Evolutionary conservation across 78 protist genomes (phyloP).

Genomic region (Goniomonas avonlea): DNA sequence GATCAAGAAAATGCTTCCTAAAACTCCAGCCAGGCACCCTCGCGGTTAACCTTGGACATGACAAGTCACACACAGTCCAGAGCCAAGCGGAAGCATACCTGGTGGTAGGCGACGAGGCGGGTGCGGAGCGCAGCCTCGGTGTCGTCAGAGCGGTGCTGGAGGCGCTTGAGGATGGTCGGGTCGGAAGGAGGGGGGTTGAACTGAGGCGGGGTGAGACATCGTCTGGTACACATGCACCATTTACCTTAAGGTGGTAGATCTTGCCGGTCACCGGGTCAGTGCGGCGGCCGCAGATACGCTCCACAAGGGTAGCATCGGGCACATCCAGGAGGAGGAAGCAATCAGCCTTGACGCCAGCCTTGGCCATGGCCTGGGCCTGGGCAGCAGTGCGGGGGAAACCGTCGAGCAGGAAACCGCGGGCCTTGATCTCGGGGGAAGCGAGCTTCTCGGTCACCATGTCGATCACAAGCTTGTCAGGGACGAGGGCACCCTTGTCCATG

Average conservation of each 20-base stretch:
- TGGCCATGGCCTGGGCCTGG: slow-evolving; percentile 37
- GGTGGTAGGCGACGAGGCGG: slow-evolving; percentile 39
- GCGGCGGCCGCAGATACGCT: slow-evolving; percentile 48
- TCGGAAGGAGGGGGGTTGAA: slow-evolving; percentile 22
- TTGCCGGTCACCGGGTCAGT: slow-evolving; percentile 50
- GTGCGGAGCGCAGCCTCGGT: slow-evolving; percentile 22
- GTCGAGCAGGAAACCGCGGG: not conserved
- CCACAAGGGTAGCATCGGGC: slow-evolving; percentile 30
- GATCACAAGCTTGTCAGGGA: slow-evolving; percentile 46
- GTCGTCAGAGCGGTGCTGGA: slow-evolving; percentile 52
- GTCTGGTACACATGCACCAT: no score
- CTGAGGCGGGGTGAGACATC: no score
- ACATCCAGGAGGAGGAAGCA: slow-evolving; percentile 42
- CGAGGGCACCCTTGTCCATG: slow-evolving; percentile 39
- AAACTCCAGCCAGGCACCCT: no score
- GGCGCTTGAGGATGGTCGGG: slow-evolving; percentile 11
- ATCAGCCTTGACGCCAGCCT: slow-evolving; percentile 24
- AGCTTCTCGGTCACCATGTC: slow-evolving; percentile 15
- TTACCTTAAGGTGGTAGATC: slow-evolving; percentile 55
- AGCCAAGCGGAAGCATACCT: no score
- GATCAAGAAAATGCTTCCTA: no score
- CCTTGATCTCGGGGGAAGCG: not conserved
- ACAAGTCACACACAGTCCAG: no score
- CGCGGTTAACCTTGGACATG: no score
- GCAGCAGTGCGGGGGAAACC: slow-evolving; percentile 25